phyloP scores from a whole-genome alignment of 805 yeast genomes.

The Saccharomyces jurei region DNA sequence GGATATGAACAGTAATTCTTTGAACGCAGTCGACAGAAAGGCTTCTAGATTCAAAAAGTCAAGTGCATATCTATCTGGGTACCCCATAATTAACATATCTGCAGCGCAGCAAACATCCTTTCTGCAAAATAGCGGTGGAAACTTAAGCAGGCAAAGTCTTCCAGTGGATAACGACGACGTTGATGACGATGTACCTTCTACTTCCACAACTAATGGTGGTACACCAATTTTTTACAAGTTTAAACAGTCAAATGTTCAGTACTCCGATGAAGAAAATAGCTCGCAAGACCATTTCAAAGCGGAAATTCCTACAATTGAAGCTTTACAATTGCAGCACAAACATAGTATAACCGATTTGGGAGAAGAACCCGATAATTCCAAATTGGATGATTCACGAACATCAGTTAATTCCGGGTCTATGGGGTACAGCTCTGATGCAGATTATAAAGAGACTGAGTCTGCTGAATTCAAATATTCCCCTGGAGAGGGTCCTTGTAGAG shows the following conservation, averaged over 20 bases:
- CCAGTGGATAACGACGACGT: neutral
- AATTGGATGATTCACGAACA: neutral
- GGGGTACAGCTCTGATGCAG: neutral
- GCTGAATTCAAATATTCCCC: constrained; percentile 34
- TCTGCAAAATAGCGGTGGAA: constrained; percentile 1
- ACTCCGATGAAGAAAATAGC: neutral
- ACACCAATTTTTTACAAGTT: constrained; percentile 23
- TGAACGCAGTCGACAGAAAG: neutral
- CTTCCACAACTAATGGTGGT: constrained; percentile 8
- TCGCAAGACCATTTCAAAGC: neutral
- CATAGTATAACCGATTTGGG: neutral
- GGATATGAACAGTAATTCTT: neutral
- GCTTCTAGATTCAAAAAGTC: constrained; percentile 19
- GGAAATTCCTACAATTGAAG: constrained; percentile 1
- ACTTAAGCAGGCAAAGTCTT: neutral
- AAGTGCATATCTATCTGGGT: constrained; percentile 31
- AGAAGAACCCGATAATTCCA: neutral
- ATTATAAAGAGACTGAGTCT: neutral
- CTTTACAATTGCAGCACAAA: constrained; percentile 5
- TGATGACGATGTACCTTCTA: neutral
- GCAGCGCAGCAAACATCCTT: constrained; percentile 4
- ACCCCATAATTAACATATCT: constrained; percentile 6
- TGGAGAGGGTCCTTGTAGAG: constrained; percentile 77
- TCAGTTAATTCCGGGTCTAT: neutral
- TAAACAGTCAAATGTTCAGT: constrained; percentile 2